Conservation (phyloP, 805 yeast genomes). For the Candida germanica region DNA sequence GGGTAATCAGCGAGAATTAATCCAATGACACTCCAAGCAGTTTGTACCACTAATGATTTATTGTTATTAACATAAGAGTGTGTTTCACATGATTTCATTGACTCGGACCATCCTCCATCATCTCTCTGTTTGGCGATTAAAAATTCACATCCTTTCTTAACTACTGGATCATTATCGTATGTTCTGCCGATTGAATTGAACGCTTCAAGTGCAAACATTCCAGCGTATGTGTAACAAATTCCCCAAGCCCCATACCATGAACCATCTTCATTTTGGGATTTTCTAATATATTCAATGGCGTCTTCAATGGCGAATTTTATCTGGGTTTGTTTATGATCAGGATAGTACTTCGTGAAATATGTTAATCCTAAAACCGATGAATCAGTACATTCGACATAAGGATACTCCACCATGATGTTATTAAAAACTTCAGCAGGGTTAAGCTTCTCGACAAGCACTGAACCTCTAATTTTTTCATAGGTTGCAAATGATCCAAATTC, state of each 20-base stretch:
- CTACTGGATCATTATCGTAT: slow-evolving; percentile 61
- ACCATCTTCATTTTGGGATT: slow-evolving; percentile 74
- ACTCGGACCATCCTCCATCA: slow-evolving; percentile 99
- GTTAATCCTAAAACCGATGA: slow-evolving; percentile 87
- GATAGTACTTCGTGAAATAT: slow-evolving; percentile 64
- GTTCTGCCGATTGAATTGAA: slow-evolving; percentile 62
- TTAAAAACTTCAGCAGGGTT: slow-evolving; percentile 99
- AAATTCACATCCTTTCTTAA: slow-evolving; percentile 81
- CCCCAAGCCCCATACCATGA: slow-evolving; percentile 99
- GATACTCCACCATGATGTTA: slow-evolving; percentile 97
- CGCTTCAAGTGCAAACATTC: slow-evolving; percentile 97
- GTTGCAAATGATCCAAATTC: slow-evolving; percentile 92
- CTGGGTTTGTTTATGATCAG: slow-evolving; percentile 61
- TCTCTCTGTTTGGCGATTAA: slow-evolving; percentile 65
- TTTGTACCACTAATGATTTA: slow-evolving; percentile 75
- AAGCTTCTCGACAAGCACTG: slow-evolving; percentile 68
- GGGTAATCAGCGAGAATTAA: slow-evolving; percentile 81
- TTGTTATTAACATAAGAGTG: slow-evolving; percentile 66
- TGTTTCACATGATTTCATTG: slow-evolving; percentile 86
- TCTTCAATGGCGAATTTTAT: slow-evolving; percentile 66
- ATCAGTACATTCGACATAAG: slow-evolving; percentile 97
- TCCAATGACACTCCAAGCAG: slow-evolving; percentile 90
- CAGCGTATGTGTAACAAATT: slow-evolving; percentile 90
- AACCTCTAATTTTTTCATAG: slow-evolving; percentile 82
- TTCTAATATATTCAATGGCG: slow-evolving; percentile 70